phyloP scores from a whole-genome alignment of 345 rosid genomes.

The Cardamine occulta region DNA sequence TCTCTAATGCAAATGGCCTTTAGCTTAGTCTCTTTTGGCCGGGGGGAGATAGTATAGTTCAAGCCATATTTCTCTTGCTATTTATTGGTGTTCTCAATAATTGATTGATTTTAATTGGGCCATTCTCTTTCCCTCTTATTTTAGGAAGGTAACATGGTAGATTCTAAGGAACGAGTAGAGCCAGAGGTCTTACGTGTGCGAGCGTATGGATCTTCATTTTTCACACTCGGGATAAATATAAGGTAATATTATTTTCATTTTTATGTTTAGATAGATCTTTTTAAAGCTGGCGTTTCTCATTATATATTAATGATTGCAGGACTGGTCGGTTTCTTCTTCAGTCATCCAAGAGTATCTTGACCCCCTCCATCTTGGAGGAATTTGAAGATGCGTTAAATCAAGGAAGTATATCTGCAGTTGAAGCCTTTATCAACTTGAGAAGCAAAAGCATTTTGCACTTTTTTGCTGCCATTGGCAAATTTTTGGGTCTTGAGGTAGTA shows the following conservation, averaged over 20 bases:
- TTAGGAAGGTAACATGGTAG: conserved; percentile 61
- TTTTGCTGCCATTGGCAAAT: conserved; percentile 86
- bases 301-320: conserved; percentile 53
- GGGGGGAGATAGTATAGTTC: conserved; percentile 20
- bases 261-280: not conserved
- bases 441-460: conserved; percentile 87
- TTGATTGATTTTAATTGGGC: not conserved
- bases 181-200: conserved; percentile 81
- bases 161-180: conserved; percentile 52
- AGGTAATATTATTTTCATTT: conserved; percentile 51
- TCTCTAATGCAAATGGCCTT: not conserved
- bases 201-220: conserved; percentile 89
- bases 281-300: not conserved
- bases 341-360: conserved; percentile 69
- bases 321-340: conserved; percentile 86
- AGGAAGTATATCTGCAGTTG: conserved; percentile 76
- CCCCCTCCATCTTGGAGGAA: conserved; percentile 59
- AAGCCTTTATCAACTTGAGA: conserved; percentile 81
- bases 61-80: conserved; percentile 12
- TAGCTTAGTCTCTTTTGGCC: conserved; percentile 19
- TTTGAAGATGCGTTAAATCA: conserved; percentile 95
- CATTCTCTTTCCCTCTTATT: conserved; percentile 25
- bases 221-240: conserved; percentile 88
- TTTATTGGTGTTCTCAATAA: conserved; percentile 13
- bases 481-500: conserved; percentile 93